Conservation (phyloP, 2,329 filamentous ascomycete species). For the Colletotrichum shisoi region DNA sequence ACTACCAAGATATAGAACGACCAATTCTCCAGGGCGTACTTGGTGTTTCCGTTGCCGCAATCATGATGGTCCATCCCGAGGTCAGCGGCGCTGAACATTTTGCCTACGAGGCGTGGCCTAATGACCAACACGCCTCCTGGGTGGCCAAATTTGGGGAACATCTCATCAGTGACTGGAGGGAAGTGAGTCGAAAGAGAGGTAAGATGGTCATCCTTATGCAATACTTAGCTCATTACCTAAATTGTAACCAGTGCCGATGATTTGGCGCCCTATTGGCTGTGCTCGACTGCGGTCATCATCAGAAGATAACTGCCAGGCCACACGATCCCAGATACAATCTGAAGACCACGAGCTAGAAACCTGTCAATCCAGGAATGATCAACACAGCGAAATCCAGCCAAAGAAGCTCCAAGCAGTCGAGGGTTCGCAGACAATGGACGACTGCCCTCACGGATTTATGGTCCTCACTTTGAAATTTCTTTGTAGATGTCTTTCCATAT, state of each 20-base stretch:
- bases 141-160: background rate
- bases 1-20: background rate
- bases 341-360: background rate
- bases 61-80: background rate
- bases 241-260: background rate
- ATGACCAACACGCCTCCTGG: background rate
- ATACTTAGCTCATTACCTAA: background rate
- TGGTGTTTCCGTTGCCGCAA: background rate
- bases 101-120: constrained; percentile 1
- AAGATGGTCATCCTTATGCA: background rate
- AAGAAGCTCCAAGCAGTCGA: background rate
- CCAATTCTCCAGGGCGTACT: background rate
- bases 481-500: background rate
- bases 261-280: background rate
- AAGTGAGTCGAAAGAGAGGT: background rate
- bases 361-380: background rate
- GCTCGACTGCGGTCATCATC: background rate
- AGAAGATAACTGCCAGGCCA: background rate
- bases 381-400: background rate
- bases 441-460: background rate
- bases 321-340: background rate
- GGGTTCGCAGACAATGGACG: background rate
- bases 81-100: background rate
- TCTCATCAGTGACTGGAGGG: background rate
- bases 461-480: background rate